Percentiles rank a stretch among this genome's conserved stretches.
Conservation (phyloP, 2,329 filamentous ascomycete species). For the Cladosporium sphaerospermum region DNA sequence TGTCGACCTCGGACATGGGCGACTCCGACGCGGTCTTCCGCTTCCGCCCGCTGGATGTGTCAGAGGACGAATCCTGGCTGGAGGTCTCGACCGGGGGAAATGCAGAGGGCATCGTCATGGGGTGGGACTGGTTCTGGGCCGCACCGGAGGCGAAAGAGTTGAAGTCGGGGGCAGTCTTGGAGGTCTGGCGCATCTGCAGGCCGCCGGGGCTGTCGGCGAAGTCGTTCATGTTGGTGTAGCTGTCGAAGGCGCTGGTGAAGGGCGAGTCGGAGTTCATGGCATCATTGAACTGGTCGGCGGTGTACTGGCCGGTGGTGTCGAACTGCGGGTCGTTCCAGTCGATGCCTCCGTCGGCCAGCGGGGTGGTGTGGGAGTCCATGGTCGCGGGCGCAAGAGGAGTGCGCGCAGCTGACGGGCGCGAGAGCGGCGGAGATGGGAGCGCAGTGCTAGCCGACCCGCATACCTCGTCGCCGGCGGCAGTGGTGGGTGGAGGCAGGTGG, state of each 20-base stretch:
- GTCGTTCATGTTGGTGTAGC: slow-evolving; percentile 20
- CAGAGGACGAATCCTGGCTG: slow-evolving; percentile 37
- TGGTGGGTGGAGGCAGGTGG: neutral
- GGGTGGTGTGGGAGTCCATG: slow-evolving; percentile 24
- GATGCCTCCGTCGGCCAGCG: slow-evolving; percentile 13
- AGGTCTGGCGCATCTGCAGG: slow-evolving; percentile 22
- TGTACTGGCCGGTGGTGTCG: slow-evolving; percentile 15
- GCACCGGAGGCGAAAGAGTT: slow-evolving; percentile 8
- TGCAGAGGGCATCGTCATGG: slow-evolving; percentile 17
- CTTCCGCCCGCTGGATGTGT: slow-evolving; percentile 35
- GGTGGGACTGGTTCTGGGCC: slow-evolving; percentile 14
- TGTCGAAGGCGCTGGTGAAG: slow-evolving; percentile 16
- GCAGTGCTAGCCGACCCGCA: slow-evolving; percentile 5
- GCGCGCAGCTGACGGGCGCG: slow-evolving; percentile 31
- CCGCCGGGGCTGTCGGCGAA: slow-evolving; percentile 20
- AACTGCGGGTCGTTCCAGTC: slow-evolving; percentile 26
- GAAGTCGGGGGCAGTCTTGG: slow-evolving; percentile 24
- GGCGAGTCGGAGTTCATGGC: slow-evolving; percentile 20
- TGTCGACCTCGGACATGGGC: slow-evolving; percentile 26
- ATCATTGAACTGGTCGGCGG: slow-evolving; percentile 16
- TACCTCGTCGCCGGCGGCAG: slow-evolving; percentile 3
- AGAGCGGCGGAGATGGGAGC: slow-evolving; percentile 2
- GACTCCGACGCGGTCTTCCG: slow-evolving; percentile 35
- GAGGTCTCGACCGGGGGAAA: slow-evolving; percentile 35
- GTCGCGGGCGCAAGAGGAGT: slow-evolving; percentile 49